Conservation (phyloP, 164 flowering plant genomes). For the Paratinospora sagittata region DNA sequence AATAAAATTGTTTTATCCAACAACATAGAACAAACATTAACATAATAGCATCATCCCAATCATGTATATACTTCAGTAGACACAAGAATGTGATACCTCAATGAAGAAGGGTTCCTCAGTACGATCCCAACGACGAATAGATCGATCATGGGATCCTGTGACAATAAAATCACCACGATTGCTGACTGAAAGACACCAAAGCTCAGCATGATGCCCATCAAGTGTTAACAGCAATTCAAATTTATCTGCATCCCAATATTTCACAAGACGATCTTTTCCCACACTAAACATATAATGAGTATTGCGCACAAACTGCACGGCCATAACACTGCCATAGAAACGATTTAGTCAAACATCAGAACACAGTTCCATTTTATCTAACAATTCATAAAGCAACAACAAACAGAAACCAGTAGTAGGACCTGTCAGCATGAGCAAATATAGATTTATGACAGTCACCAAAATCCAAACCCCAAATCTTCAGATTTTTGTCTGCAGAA, state of each 20-base stretch:
- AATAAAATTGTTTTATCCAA: background rate
- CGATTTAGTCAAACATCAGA: conserved; percentile 12
- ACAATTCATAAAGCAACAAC: background rate
- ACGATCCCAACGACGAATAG: conserved; percentile 97
- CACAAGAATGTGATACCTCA: conserved; percentile 48
- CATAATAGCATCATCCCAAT: background rate
- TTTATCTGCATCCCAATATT: conserved; percentile 99
- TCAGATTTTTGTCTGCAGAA: conserved; percentile 90
- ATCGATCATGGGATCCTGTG: conserved; percentile 91
- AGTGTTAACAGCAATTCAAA: conserved; percentile 94
- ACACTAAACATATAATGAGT: conserved; percentile 93
- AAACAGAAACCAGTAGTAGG: conserved; percentile 7
- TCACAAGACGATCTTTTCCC: conserved; percentile 87
- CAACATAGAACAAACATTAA: background rate
- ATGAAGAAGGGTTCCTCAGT: conserved; percentile 92
- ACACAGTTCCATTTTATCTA: background rate
- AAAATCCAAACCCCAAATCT: conserved; percentile 98
- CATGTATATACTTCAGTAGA: background rate
- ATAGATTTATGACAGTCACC: conserved; percentile 96
- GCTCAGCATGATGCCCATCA: conserved; percentile 87
- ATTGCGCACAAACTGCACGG: conserved; percentile 78
- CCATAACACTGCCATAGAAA: conserved; percentile 70
- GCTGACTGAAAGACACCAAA: conserved; percentile 87
- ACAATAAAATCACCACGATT: conserved; percentile 87
- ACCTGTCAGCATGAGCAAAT: conserved; percentile 96